A percentile compares a stretch with the other conserved stretches of the same genome.
Conservation (phyloP, 345 rosid genomes). For the Ceriops tagal region DNA sequence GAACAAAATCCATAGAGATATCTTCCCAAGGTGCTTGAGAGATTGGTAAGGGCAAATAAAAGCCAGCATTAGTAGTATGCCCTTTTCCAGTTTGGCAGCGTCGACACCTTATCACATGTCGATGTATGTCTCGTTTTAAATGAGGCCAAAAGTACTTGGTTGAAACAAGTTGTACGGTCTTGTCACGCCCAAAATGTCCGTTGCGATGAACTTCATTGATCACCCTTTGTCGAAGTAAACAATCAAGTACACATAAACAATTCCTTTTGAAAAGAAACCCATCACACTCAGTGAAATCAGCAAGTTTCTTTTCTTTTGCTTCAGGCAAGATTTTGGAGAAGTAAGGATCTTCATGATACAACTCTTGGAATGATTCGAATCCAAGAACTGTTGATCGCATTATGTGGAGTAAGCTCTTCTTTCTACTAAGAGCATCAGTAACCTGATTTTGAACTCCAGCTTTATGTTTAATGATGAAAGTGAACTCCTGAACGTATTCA, state of each 20-base stretch:
- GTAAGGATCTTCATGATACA: background rate
- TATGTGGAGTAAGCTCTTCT: no score
- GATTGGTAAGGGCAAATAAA: background rate
- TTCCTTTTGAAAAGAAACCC: background rate
- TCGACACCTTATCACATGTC: background rate
- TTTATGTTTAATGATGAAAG: background rate
- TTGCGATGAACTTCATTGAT: background rate
- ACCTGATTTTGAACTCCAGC: background rate
- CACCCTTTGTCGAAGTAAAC: background rate
- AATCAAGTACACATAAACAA: background rate
- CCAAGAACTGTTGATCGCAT: no score
- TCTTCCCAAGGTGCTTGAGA: background rate
- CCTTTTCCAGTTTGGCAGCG: background rate
- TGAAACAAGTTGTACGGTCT: background rate
- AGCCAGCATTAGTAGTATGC: background rate
- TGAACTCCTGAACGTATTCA: background rate
- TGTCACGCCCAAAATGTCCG: background rate
- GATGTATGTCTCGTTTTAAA: background rate
- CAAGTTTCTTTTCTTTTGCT: background rate
- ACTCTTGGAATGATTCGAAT: background rate
- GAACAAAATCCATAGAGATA: background rate
- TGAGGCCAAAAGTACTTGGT: background rate
- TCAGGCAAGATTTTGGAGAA: background rate
- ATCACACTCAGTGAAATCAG: background rate
- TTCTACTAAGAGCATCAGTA: background rate